These are phyloP conservation scores for Lactarius tabidus DNA, from an alignment of 768 basidiomycete genomes.

Conservation along the genomic window DNA sequence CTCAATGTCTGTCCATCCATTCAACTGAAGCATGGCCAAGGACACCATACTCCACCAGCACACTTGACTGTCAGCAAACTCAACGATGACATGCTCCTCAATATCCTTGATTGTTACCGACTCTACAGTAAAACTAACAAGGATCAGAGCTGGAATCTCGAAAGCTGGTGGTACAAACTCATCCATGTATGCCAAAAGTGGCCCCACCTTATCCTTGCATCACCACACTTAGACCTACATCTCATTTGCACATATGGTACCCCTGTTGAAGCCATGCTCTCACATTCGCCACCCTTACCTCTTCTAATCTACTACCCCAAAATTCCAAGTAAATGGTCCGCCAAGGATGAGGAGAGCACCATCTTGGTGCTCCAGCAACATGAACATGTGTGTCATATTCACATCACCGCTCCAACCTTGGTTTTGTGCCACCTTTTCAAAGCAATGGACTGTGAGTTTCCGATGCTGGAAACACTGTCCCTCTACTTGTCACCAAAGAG, in stretches of 20 bases:
- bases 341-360: background rate
- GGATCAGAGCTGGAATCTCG: too few species aligned
- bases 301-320: conserved; percentile 1
- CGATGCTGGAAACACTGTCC: background rate
- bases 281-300: conserved; percentile 2
- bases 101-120: conserved; percentile 3
- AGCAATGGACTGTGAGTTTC: conserved; percentile 3
- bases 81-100: background rate
- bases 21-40: background rate
- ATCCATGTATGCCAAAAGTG: background rate
- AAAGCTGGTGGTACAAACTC: too few species aligned
- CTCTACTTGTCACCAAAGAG: background rate
- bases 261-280: conserved; percentile 4
- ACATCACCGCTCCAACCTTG: background rate
- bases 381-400: too few species aligned
- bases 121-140: background rate
- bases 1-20: background rate
- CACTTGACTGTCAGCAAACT: background rate
- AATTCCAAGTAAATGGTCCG: background rate
- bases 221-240: background rate
- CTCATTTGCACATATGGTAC: conserved; percentile 4
- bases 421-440: background rate
- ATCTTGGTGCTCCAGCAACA: background rate
- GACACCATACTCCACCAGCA: background rate
- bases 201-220: background rate